phyloP scores from a whole-genome alignment of 305 asterid genomes.

The Nicotiana rustica region DNA sequence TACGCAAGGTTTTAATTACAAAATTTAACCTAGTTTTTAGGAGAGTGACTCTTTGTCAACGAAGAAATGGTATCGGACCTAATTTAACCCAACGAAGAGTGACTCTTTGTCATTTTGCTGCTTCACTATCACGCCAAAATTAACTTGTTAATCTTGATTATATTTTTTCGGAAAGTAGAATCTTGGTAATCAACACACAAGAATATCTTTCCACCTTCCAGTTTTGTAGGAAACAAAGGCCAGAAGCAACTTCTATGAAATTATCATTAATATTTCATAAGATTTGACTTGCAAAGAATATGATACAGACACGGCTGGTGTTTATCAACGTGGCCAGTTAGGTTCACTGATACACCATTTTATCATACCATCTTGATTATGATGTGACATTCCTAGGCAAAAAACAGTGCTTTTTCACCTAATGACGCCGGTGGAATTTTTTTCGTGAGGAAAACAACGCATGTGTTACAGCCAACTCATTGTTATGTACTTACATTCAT shows the following conservation, averaged over 20 bases:
- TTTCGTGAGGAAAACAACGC: background rate
- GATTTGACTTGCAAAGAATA: background rate
- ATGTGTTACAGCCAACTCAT: slow-evolving; percentile 24
- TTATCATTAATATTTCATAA: background rate
- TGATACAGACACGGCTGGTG: too few species aligned
- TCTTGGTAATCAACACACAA: too few species aligned
- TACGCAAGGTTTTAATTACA: too few species aligned
- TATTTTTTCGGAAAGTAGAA: too few species aligned
- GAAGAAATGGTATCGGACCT: too few species aligned
- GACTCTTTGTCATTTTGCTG: too few species aligned
- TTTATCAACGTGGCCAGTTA: background rate
- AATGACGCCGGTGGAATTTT: background rate
- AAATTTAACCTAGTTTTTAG: too few species aligned
- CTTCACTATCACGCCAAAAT: too few species aligned
- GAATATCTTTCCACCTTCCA: too few species aligned
- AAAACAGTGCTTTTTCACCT: slow-evolving; percentile 19
- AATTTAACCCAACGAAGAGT: too few species aligned
- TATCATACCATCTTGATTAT: background rate
- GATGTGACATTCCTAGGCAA: background rate
- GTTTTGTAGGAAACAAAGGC: background rate
- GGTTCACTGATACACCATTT: background rate
- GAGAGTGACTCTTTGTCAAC: too few species aligned
- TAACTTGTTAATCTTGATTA: too few species aligned
- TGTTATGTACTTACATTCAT: background rate
- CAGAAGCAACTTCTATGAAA: background rate